Evolutionary conservation across 768 basidiomycete species (phyloP), one percentile per base, ranked within the genome.

Genomic region (Boletus bicolor): DNA sequence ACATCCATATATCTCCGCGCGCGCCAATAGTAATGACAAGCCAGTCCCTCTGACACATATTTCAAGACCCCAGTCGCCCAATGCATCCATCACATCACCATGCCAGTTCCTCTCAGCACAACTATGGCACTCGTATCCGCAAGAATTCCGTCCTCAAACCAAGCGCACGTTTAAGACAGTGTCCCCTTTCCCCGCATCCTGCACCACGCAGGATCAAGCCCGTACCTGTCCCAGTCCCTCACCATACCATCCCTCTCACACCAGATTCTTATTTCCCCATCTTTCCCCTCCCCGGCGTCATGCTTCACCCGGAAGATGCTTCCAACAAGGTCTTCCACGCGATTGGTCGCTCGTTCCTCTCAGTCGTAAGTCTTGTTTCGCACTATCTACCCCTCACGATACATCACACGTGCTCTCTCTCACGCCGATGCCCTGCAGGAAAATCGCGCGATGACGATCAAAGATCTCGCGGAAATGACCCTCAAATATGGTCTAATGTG

Each of bases 391-490:
- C 44, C 14, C 63, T 56, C 57, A 55, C 62, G 47, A n/a, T 57
- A 53, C 49, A 58, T 39, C 46, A 54, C 64, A 59, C 65, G 49
- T 61, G 56, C 19, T 50, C 38, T 60, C 49, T 53, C 55, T 61
- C 48, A 57, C 50, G 44, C 34, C 24, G 12, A 41, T 37, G 28
- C 57, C 38, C 11, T 41, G 21, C 53, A 89, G 87, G 82, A 86
- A 65, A 91, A 91, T 71, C 83, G 87, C 47, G 89, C 89, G 45
- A 87, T 90, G 84, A 91, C 89, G 41, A 86, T 91, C 74, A 91
- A 91, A 70, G 89, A 91, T 74, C 82, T 91, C 51, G 84, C 89
- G 34, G 86, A 90, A 62, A 81, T 84, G 74, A 79, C 83, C 37
- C 77, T 84, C 59, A 75, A 74, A 58, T 81, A 77, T 64, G 89